Conservation (phyloP, 1,139 yeast genomes). For the Candida pseudocylindracea region DNA sequence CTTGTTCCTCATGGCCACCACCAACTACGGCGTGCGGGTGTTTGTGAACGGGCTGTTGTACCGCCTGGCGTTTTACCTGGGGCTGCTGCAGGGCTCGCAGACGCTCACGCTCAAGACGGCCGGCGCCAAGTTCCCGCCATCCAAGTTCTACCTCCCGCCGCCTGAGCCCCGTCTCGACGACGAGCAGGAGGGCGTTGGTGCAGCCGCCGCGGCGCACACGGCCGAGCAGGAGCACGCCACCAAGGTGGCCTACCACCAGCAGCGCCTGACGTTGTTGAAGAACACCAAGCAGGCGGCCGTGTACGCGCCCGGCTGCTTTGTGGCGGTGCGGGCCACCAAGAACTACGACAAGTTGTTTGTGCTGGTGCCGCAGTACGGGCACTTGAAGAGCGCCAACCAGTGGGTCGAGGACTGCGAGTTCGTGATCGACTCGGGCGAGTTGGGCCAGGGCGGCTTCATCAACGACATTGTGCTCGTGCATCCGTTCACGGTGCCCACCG, state of each 20-base stretch:
- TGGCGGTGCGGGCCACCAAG: slow-evolving; percentile 23
- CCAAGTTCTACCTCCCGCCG: slow-evolving; percentile 13
- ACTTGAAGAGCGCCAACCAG: slow-evolving; percentile 45
- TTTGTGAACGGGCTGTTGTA: slow-evolving; percentile 28
- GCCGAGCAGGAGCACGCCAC: slow-evolving; percentile 19
- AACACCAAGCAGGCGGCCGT: slow-evolving; percentile 27
- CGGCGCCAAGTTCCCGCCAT: slow-evolving; percentile 57
- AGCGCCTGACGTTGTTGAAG: slow-evolving; percentile 20
- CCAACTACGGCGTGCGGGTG: slow-evolving; percentile 67
- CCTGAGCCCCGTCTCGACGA: too few species aligned
- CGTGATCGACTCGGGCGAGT: slow-evolving; percentile 9
- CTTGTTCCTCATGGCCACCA: slow-evolving; percentile 64
- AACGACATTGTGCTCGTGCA: slow-evolving; percentile 47
- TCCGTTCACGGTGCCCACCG: too few species aligned
- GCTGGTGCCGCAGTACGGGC: slow-evolving; percentile 68
- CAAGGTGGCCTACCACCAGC: slow-evolving; percentile 19
- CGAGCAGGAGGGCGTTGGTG: too few species aligned
- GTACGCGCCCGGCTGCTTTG: slow-evolving; percentile 67
- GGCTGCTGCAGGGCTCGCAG: slow-evolving; percentile 6
- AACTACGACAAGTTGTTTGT: slow-evolving; percentile 36
- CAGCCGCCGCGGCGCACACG: slow-evolving; percentile 4
- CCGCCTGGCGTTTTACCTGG: slow-evolving; percentile 10
- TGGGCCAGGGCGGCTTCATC: slow-evolving; percentile 10
- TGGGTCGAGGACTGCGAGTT: slow-evolving; percentile 71
- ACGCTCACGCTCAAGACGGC: slow-evolving; percentile 16